These are phyloP conservation scores for Annulohypoxylon moriforme DNA, from an alignment of 495 filamentous ascomycete genomes.

Conservation along the genomic window DNA sequence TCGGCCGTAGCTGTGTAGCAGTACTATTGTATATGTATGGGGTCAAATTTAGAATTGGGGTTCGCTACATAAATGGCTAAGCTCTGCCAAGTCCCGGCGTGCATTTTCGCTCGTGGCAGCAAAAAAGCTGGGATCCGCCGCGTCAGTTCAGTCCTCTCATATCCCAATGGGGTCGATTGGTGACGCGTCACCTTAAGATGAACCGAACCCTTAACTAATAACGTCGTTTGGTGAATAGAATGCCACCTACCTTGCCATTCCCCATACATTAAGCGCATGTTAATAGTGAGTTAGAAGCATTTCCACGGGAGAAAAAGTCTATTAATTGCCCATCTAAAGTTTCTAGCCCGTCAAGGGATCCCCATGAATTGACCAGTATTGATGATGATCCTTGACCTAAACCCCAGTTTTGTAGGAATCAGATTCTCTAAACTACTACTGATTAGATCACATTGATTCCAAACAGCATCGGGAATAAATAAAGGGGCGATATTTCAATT, in stretches of 20 bases:
- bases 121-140: background rate
- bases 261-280: background rate
- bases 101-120: slow-evolving; percentile 4
- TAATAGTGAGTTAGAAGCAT: background rate
- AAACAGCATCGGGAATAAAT: background rate
- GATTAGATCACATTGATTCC: background rate
- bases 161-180: slow-evolving; percentile 3
- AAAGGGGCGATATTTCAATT: background rate
- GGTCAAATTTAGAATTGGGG: background rate
- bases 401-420: background rate
- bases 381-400: background rate
- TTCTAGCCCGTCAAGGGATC: background rate
- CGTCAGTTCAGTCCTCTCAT: slow-evolving; percentile 17
- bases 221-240: background rate
- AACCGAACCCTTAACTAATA: background rate
- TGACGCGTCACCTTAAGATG: slow-evolving; percentile 21
- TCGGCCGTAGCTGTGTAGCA: background rate
- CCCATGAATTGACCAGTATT: background rate
- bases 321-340: background rate
- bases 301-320: background rate
- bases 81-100: background rate
- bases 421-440: background rate
- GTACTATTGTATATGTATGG: background rate
- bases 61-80: background rate
- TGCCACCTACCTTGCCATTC: background rate